A percentile compares a stretch with the other conserved stretches of the same genome.
Conservation (phyloP, 2,329 filamentous ascomycete species). For the Chrysosporium queenslandicum region DNA sequence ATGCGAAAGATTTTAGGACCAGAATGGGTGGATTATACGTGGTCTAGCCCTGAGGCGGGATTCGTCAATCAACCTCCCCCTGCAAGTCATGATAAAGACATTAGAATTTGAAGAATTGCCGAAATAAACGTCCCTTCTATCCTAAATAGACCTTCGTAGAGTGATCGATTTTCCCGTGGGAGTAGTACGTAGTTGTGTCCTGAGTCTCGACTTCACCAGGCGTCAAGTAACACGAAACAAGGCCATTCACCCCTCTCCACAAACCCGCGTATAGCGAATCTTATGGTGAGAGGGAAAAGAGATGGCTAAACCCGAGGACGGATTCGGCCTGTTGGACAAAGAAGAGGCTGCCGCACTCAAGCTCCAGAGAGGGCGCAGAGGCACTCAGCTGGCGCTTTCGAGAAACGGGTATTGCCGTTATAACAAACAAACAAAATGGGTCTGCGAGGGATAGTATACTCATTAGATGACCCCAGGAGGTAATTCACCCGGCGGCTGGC, state of each 20-base stretch:
- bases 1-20: conserved; percentile 33
- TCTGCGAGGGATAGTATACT: background rate
- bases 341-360: background rate
- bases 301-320: background rate
- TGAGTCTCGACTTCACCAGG: no score
- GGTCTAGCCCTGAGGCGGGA: conserved; percentile 34
- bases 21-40: conserved; percentile 39
- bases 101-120: no score
- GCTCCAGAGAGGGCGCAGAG: no score
- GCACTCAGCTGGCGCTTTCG: background rate
- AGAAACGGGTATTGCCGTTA: background rate
- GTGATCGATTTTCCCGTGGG: no score
- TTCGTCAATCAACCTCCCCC: conserved; percentile 32
- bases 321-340: background rate
- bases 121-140: no score
- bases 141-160: no score
- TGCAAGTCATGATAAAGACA: conserved; percentile 16
- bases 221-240: no score
- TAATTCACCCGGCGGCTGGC: no score
- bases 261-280: conserved; percentile 14
- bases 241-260: conserved; percentile 16
- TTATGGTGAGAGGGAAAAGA: conserved; percentile 17
- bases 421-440: background rate
- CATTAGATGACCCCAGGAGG: no score
- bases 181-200: no score